phyloP scores from a whole-genome alignment of 192 early-diverging fungal species.

The Kappamyces sp. region DNA sequence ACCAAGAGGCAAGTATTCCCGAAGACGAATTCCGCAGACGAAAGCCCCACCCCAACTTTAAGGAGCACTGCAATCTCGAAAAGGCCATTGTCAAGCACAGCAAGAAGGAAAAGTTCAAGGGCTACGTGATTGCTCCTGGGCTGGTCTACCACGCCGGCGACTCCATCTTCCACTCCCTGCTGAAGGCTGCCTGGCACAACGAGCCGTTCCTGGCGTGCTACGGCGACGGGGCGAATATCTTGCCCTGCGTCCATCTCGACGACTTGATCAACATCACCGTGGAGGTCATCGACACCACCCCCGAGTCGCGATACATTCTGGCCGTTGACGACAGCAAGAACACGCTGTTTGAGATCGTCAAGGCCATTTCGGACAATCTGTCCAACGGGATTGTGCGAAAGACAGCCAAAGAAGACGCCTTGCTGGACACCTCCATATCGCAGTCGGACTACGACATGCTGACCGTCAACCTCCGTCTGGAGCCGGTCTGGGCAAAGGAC shows the following conservation, averaged over 20 bases:
- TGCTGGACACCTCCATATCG: conserved; percentile 42
- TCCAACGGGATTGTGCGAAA: conserved; percentile 48
- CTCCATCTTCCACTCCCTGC: conserved; percentile 52
- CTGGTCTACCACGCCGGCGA: conserved; percentile 53
- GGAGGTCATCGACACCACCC: conserved; percentile 48
- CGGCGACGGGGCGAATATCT: conserved; percentile 49
- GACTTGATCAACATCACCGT: conserved; percentile 52
- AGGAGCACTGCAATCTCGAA: conserved; percentile 44
- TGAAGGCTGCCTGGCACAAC: conserved; percentile 57
- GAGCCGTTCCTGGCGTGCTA: conserved; percentile 42
- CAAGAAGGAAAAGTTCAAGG: conserved; percentile 46
- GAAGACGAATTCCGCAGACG: conserved; percentile 58
- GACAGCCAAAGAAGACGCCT: conserved; percentile 45
- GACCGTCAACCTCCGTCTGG: conserved; percentile 45
- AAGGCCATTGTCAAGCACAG: conserved; percentile 52
- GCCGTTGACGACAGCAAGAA: conserved; percentile 56
- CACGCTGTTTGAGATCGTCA: conserved; percentile 47
- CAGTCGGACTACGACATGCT: conserved; percentile 55
- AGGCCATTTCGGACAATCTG: conserved; percentile 50
- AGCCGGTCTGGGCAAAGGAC: conserved; percentile 52
- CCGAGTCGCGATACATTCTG: conserved; percentile 47
- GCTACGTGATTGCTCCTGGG: conserved; percentile 51
- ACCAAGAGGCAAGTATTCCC: conserved; percentile 45
- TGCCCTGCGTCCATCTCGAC: conserved; percentile 55
- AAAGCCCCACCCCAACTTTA: conserved; percentile 57